These are phyloP conservation scores for Podospora sp. DNA, from an alignment of 495 filamentous ascomycete genomes.

Conservation along the genomic window DNA sequence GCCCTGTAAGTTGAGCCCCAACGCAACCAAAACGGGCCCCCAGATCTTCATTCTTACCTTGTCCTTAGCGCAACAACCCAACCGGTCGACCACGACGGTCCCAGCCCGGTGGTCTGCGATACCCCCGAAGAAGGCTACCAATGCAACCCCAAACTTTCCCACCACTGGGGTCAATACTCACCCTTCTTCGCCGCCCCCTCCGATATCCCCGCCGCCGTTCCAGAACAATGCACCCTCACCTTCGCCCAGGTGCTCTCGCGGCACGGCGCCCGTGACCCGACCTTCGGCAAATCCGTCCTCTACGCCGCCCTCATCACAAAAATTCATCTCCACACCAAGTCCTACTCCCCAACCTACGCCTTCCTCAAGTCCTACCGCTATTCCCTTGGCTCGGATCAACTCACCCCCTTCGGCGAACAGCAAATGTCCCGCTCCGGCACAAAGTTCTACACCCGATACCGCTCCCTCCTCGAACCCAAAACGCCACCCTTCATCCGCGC, in stretches of 20 bases:
- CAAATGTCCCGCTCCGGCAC: slow-evolving; percentile 74
- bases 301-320: slow-evolving; percentile 60
- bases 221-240: slow-evolving; percentile 66
- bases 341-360: slow-evolving; percentile 58
- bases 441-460: slow-evolving; percentile 73
- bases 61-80: background rate
- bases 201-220: slow-evolving; percentile 57
- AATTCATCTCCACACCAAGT: slow-evolving; percentile 60
- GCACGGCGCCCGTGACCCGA: slow-evolving; percentile 84
- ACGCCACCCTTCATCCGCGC: slow-evolving; percentile 71
- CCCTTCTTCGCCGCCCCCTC: slow-evolving; percentile 77
- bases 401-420: slow-evolving; percentile 71
- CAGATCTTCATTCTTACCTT: background rate
- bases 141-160: slow-evolving; percentile 54
- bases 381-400: slow-evolving; percentile 70
- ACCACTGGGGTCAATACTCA: slow-evolving; percentile 84
- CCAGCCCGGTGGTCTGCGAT: slow-evolving; percentile 51
- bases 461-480: slow-evolving; percentile 48
- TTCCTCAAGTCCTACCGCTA: slow-evolving; percentile 74
- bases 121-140: slow-evolving; percentile 64
- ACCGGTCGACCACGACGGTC: slow-evolving; percentile 1
- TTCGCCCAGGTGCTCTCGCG: slow-evolving; percentile 80
- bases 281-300: slow-evolving; percentile 56
- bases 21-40: background rate
- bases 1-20: background rate